Evolutionary conservation across 2,329 filamentous ascomycete genomes (phyloP).

Genomic region (Metarhizium humberi): DNA sequence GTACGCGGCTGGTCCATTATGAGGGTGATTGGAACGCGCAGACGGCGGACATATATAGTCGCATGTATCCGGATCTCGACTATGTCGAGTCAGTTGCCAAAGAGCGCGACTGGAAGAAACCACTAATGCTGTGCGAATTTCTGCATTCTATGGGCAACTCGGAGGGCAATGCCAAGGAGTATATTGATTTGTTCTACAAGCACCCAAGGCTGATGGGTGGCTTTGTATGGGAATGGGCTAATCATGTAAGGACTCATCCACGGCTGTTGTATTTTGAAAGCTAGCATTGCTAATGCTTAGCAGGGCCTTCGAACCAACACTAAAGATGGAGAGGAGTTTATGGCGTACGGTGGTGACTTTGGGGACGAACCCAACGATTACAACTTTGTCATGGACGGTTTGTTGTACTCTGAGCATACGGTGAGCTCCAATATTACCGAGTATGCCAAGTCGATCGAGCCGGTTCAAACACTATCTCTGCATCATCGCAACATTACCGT

Average conservation of each 20-base stretch:
- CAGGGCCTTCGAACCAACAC: slow-evolving; percentile 32
- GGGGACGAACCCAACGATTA: slow-evolving; percentile 50
- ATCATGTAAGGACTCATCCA: slow-evolving; percentile 28
- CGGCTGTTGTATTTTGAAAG: not conserved
- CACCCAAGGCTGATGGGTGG: slow-evolving; percentile 47
- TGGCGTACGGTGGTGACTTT: slow-evolving; percentile 54
- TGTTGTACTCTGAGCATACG: slow-evolving; percentile 35
- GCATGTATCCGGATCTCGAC: slow-evolving; percentile 53
- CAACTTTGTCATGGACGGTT: slow-evolving; percentile 50
- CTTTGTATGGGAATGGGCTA: slow-evolving; percentile 57
- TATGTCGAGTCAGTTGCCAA: slow-evolving; percentile 30
- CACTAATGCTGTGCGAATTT: slow-evolving; percentile 48
- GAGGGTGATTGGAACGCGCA: slow-evolving; percentile 50
- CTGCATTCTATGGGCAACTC: slow-evolving; percentile 64
- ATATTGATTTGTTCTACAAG: slow-evolving; percentile 54
- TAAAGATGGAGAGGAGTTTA: slow-evolving; percentile 34
- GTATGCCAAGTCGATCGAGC: slow-evolving; percentile 50
- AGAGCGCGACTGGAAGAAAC: slow-evolving; percentile 39
- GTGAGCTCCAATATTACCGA: slow-evolving; percentile 43
- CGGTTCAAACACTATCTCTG: slow-evolving; percentile 40
- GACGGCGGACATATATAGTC: slow-evolving; percentile 53
- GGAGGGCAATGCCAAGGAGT: slow-evolving; percentile 57
- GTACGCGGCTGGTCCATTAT: slow-evolving; percentile 53
- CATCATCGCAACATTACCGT: slow-evolving; percentile 33
- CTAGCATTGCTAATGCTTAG: not conserved